Evolutionary conservation across 2,329 filamentous ascomycete species (phyloP).

Genomic region (Colletotrichum sidae): DNA sequence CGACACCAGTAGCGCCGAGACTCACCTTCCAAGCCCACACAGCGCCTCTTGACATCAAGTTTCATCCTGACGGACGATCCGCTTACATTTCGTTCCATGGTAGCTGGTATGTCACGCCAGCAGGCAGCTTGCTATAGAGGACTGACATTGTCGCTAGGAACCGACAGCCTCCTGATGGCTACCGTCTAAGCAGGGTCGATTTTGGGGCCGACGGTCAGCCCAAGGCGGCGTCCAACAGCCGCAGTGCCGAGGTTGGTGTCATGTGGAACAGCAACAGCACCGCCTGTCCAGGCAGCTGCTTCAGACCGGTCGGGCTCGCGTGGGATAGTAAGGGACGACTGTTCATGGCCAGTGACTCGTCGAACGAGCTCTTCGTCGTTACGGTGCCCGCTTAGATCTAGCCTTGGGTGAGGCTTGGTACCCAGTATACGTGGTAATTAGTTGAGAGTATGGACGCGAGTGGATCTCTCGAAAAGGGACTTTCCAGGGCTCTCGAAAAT

Average conservation of each 20-base stretch:
- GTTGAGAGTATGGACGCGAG: no score
- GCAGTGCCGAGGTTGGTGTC: constrained; percentile 56
- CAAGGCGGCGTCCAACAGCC: constrained; percentile 47
- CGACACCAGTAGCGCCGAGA: constrained; percentile 59
- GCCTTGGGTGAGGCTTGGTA: neutral
- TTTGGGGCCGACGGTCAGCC: constrained; percentile 51
- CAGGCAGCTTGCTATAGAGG: neutral
- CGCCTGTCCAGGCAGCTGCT: constrained; percentile 67
- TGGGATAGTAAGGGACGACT: constrained; percentile 64
- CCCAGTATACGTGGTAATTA: neutral
- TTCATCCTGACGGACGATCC: constrained; percentile 65
- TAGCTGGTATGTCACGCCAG: constrained; percentile 66
- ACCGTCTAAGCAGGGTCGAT: constrained; percentile 50
- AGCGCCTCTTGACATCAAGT: constrained; percentile 79
- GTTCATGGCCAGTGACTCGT: constrained; percentile 73
- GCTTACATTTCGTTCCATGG: constrained; percentile 80
- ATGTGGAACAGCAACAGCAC: constrained; percentile 61
- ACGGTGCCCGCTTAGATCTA: constrained; percentile 26
- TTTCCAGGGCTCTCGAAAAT: no score
- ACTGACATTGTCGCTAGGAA: constrained; percentile 41
- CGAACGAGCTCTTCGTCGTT: constrained; percentile 74
- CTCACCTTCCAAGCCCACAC: constrained; percentile 74
- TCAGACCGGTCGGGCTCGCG: constrained; percentile 71
- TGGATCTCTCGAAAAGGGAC: no score
- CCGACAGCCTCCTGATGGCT: constrained; percentile 49